Base-by-base conservation (phyloP, 495 filamentous ascomycete species). In the Immersiella caudata region DNA sequence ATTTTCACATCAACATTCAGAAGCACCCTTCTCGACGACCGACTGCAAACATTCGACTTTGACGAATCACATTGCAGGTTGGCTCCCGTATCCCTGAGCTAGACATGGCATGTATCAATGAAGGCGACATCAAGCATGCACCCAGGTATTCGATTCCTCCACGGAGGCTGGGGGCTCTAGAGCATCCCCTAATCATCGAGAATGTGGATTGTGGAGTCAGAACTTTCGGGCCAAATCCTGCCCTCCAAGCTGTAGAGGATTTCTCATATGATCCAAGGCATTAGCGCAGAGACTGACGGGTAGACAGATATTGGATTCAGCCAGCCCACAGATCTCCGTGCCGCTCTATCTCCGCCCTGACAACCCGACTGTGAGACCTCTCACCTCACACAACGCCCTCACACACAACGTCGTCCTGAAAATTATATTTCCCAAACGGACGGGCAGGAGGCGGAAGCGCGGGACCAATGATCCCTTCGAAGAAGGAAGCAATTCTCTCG, bases 371-470 rank as follows among this genome's bases (percentile, higher is more conserved):
- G 86, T 89, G 68, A 87, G 88, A 66, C 90, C 91, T 0, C 78
- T 96, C 46, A 78, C 88, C 36, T 96, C 95, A 7, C 86, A 85
- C 29, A 89, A 87, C 70, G 81, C 87, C 6, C 70, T 82, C 36
- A 90, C 93, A 2, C 90, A 90, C 68, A 95, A 97, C 70, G 75
- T 98, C 27, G 82, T 98, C 24, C 82, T 99, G 25, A 93, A 93
- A 78, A 83, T 99, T 55, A 93, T 90, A 0, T 87, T 97, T 1
- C 96, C 96, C 0, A 94, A 91, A 76, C 81, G 91, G 54, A 96
- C 92, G 6, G 93, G 93, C 3, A 85, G 93, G 54, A 97, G 91
- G 75, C 86, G 93, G 33, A 95, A 92, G 77, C 81, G 87, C 56
- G 92, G 91, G 7, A 88, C 87, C 8, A 70, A 86, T 65, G 90